Base-by-base conservation (phyloP, 805 yeast genomes). In the Suhomyces sp. region DNA sequence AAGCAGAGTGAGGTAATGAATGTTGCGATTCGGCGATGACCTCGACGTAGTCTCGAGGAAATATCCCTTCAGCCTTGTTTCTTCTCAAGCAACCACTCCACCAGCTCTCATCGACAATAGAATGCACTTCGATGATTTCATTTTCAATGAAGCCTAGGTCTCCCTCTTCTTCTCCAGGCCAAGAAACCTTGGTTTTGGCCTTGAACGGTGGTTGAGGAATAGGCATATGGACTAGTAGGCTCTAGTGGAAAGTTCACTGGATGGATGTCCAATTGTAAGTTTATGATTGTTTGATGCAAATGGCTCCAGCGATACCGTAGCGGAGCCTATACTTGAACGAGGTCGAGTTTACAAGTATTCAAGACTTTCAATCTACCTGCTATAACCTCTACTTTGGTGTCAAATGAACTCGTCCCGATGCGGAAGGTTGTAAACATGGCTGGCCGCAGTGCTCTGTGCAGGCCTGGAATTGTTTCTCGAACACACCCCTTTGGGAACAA, bases 111-210 rank as follows among this genome's bases (percentile, higher is more conserved):
- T 94, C 96, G 3, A 93, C 89, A 9, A 83, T 72, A 53, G 83
- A 77, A 48, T 84, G 80, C 4, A 94, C 96, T 56, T 90, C 96
- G 59, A 94, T 89, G 47, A 89, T 73, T 64, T 94, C 98, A 47
- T 96, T 96, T 70, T 94, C 98, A 19, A 92, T 79, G 65, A 94
- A 94, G 0, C 98, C 98, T 43, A 94, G 76, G 64, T 94, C 97
- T 44, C 88, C 87, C 50, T 85, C 88, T 61, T 87, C 83, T 62
- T 90, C 91, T 13, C 97, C 98, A 19, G 97, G 85, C 97, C 97
- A 92, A 21, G 97, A 89, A 64, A 88, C 93, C 39, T 81, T 80
- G 8, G 99, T 94, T 63, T 81, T 82, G 29, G 86, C 96, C 63
- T 78, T 78, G 67, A 89, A 89, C 3, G 96, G 96, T 15, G 80